phyloP scores from a whole-genome alignment of 139 green algal species.

The Chlamydomonas asymmetrica region DNA sequence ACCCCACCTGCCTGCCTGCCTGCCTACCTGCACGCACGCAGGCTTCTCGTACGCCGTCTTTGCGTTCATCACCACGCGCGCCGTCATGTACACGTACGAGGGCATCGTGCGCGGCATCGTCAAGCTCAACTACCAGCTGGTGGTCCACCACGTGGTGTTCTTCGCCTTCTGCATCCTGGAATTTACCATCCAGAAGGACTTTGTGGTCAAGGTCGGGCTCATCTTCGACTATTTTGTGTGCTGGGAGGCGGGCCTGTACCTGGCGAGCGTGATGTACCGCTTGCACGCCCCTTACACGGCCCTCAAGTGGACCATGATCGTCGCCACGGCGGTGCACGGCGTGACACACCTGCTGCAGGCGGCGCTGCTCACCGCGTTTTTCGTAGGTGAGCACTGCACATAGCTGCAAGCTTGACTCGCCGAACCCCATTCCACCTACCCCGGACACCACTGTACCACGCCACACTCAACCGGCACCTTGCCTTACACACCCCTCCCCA shows the following conservation, averaged over 20 bases:
- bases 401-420: no score
- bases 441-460: no score
- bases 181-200: slow-evolving; percentile 8
- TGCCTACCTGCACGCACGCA: no score
- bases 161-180: slow-evolving; percentile 1
- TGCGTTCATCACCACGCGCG: slow-evolving; percentile 7
- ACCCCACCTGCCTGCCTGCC: no score
- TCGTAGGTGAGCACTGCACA: slow-evolving; percentile 3
- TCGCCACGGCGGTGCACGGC: slow-evolving; percentile 3
- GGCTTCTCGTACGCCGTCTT: slow-evolving; percentile 10
- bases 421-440: no score
- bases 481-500: no score
- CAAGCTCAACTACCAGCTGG: slow-evolving; percentile 17
- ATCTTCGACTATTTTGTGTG: slow-evolving; percentile 11
- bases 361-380: slow-evolving; percentile 11
- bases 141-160: slow-evolving; percentile 15
- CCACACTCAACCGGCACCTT: no score
- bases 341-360: slow-evolving; percentile 10
- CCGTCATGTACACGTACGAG: slow-evolving; percentile 16
- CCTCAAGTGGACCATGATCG: slow-evolving; percentile 16
- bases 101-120: slow-evolving; percentile 10
- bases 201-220: slow-evolving; percentile 9
- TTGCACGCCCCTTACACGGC: not conserved
- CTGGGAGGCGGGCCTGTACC: slow-evolving; percentile 5
- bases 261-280: slow-evolving; percentile 7